Evolutionary conservation across 2,329 filamentous ascomycete species (phyloP).

Genomic region (Botrytis deweyae): DNA sequence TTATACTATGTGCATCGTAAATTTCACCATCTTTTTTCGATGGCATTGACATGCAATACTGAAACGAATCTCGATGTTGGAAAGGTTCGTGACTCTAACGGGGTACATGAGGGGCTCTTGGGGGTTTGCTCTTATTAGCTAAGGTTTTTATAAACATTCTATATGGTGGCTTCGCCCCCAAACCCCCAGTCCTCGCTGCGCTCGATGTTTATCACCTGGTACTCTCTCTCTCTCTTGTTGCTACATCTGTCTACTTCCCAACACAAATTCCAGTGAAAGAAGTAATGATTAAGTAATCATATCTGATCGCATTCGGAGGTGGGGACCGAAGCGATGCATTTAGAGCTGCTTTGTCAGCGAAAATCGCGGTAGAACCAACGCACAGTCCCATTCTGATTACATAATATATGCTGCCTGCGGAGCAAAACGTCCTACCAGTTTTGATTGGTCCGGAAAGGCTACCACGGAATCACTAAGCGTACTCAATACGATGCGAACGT

Average conservation of each 20-base stretch:
- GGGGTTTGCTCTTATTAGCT: not conserved
- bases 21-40: not conserved
- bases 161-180: not conserved
- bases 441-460: not conserved
- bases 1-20: no score
- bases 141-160: not conserved
- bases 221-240: not conserved
- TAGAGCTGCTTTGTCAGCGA: not conserved
- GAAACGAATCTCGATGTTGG: not conserved
- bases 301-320: not conserved
- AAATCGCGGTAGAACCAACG: not conserved
- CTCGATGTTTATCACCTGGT: not conserved
- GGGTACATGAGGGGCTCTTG: no score
- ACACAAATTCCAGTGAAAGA: not conserved
- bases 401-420: fast-evolving
- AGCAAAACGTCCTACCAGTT: not conserved
- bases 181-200: not conserved
- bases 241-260: not conserved
- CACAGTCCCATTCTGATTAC: not conserved
- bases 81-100: not conserved
- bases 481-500: not conserved
- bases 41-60: not conserved
- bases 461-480: not conserved
- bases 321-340: not conserved
- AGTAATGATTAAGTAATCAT: not conserved